These are phyloP conservation scores for Citropsis articulata DNA, from an alignment of 345 rosid genomes.

Conservation along the genomic window DNA sequence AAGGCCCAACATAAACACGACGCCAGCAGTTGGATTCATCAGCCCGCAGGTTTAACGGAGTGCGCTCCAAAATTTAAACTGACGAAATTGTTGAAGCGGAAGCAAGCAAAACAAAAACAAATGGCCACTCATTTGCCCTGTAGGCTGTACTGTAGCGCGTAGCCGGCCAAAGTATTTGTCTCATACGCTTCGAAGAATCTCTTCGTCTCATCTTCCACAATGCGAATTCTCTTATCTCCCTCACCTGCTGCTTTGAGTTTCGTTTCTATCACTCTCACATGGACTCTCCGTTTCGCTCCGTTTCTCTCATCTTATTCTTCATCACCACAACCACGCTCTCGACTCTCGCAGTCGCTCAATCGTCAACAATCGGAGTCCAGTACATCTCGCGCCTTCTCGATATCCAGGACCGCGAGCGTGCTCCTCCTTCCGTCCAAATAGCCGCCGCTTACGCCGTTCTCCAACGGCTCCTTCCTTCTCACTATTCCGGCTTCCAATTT, in stretches of 20 bases:
- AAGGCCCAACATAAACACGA: background rate
- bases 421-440: constrained; percentile 55
- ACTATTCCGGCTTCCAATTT: constrained; percentile 48
- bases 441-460: constrained; percentile 57
- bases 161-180: constrained; percentile 26
- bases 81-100: too few species aligned
- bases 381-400: constrained; percentile 58
- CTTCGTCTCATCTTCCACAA: constrained; percentile 10
- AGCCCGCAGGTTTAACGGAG: background rate
- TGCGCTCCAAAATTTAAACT: constrained; percentile 10
- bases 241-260: background rate
- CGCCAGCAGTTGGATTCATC: background rate
- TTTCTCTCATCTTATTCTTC: constrained; percentile 10
- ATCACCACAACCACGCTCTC: background rate
- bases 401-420: constrained; percentile 58
- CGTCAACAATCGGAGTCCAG: constrained; percentile 59
- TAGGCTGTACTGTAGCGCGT: background rate
- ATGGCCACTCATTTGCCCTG: background rate
- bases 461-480: constrained; percentile 58
- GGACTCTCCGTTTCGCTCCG: constrained; percentile 33
- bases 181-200: constrained; percentile 3
- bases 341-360: constrained; percentile 15
- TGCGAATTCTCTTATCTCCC: background rate
- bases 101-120: background rate
- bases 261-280: constrained; percentile 22